Conservation (phyloP, 2,329 filamentous ascomycete genomes). For the Fusarium drepaniforme region DNA sequence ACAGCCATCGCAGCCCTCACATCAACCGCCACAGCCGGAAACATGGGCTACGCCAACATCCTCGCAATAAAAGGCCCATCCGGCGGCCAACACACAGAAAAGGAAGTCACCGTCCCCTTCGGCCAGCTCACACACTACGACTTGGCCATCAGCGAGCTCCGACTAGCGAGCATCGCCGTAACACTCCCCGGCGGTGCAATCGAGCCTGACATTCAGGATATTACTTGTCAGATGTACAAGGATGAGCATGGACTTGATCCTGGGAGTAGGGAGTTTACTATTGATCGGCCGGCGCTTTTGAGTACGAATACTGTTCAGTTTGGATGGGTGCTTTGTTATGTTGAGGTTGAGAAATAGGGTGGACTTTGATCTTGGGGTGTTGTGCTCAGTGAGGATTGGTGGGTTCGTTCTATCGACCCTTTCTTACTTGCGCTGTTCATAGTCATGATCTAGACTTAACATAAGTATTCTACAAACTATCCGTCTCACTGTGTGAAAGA, state of each 20-base stretch:
- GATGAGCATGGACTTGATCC: constrained; percentile 24
- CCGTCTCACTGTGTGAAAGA: too few species aligned
- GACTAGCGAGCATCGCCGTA: constrained; percentile 14
- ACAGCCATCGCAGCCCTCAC: background rate
- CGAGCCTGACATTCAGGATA: background rate
- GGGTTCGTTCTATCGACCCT: too few species aligned
- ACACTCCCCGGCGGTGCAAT: constrained; percentile 1
- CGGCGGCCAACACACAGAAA: background rate
- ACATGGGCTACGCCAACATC: background rate
- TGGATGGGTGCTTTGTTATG: constrained; percentile 35
- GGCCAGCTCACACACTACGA: background rate
- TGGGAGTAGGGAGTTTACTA: constrained; percentile 25
- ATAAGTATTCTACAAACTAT: too few species aligned
- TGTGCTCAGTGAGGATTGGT: too few species aligned
- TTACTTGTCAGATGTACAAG: constrained; percentile 34
- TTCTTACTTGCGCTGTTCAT: too few species aligned
- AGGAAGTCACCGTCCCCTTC: background rate
- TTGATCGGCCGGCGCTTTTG: constrained; percentile 4
- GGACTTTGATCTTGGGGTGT: too few species aligned
- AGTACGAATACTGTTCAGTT: constrained; percentile 32
- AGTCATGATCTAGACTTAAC: too few species aligned
- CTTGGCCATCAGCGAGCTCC: background rate
- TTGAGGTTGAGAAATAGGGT: background rate
- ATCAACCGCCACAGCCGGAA: background rate
- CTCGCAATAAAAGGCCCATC: background rate